These are phyloP conservation scores for Rubroshorea leprosula DNA, from an alignment of 345 rosid genomes.

Conservation along the genomic window DNA sequence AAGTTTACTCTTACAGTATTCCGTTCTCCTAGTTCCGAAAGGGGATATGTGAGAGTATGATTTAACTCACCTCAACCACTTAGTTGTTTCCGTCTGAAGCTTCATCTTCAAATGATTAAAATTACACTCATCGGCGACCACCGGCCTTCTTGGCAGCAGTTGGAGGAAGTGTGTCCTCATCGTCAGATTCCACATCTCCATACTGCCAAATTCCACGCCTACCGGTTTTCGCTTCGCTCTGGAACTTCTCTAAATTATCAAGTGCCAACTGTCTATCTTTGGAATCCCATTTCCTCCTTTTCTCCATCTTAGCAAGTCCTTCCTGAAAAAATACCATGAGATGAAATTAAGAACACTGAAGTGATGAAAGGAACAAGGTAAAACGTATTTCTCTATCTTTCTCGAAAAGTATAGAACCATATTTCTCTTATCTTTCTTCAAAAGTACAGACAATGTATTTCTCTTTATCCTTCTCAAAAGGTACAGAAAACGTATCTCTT, in stretches of 20 bases:
- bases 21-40: not conserved
- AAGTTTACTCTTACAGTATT: not conserved
- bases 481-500: too few species aligned
- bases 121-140: conserved; percentile 50
- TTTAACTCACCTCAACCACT: not conserved
- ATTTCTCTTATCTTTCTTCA: too few species aligned
- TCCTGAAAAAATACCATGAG: conserved; percentile 42
- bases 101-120: not conserved
- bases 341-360: not conserved
- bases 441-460: too few species aligned
- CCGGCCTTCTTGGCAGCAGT: conserved; percentile 42
- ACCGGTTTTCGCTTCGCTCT: conserved; percentile 65
- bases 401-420: too few species aligned
- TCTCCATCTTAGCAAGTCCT: conserved; percentile 90
- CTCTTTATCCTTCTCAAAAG: too few species aligned
- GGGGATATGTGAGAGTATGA: not conserved
- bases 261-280: conserved; percentile 61
- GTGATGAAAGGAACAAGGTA: too few species aligned
- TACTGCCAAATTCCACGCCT: conserved; percentile 88
- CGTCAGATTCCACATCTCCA: conserved; percentile 90
- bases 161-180: conserved; percentile 67
- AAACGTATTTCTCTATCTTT: too few species aligned
- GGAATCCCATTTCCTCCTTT: conserved; percentile 71
- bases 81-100: not conserved
- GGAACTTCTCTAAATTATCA: conserved; percentile 67